Evolutionary conservation across 2,329 filamentous ascomycete genomes (phyloP).

Genomic region (Xylaria sp.): DNA sequence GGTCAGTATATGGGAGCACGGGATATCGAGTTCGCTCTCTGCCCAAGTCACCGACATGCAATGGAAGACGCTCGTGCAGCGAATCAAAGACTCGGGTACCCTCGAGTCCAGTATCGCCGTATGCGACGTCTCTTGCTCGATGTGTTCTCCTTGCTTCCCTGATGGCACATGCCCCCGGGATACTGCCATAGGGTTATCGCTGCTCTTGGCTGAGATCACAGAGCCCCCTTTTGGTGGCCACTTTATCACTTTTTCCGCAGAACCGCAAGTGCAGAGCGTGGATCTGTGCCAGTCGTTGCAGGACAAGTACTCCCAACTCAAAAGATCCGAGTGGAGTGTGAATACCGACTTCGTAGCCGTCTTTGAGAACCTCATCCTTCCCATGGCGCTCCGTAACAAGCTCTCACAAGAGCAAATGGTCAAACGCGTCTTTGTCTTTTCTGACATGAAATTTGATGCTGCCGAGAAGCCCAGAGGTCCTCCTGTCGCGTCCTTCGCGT

Average conservation of each 20-base stretch:
- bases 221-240: conserved; percentile 63
- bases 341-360: conserved; percentile 66
- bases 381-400: conserved; percentile 62
- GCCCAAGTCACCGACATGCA: conserved; percentile 59
- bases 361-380: conserved; percentile 65
- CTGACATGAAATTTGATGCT: conserved; percentile 69
- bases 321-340: conserved; percentile 51
- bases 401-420: conserved; percentile 68
- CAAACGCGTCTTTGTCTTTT: conserved; percentile 70
- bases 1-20: not conserved
- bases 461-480: conserved; percentile 40
- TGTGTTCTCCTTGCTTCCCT: conserved; percentile 53
- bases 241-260: conserved; percentile 65
- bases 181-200: conserved; percentile 65
- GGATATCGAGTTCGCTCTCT: conserved; percentile 42
- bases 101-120: conserved; percentile 66
- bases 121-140: conserved; percentile 68
- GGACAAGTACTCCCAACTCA: conserved; percentile 55
- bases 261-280: conserved; percentile 56
- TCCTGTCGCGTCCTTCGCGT: conserved; percentile 60
- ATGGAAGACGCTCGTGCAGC: conserved; percentile 68
- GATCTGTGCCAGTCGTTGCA: conserved; percentile 53
- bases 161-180: conserved; percentile 64
- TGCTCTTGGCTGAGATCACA: conserved; percentile 65
- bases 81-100: conserved; percentile 65